A percentile compares a stretch with the other conserved stretches of the same genome.
Conservation (phyloP, 331 rosid genomes). For the Dryas integrifolia region DNA sequence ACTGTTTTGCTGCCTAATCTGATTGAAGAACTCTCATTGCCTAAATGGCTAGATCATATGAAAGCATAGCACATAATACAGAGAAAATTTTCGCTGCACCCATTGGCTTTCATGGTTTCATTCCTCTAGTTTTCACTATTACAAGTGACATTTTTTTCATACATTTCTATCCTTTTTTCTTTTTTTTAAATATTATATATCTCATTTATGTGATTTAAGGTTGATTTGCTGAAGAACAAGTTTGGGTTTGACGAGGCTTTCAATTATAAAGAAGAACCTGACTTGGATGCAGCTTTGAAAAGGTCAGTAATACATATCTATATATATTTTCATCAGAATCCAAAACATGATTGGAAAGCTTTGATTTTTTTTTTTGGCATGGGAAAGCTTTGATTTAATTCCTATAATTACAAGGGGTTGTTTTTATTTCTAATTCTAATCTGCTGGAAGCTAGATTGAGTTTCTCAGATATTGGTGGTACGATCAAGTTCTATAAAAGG, state of each 20-base stretch:
- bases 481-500: background rate
- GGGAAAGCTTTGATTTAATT: background rate
- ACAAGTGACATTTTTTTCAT: background rate
- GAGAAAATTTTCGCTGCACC: background rate
- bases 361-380: background rate
- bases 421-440: no score
- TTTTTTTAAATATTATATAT: background rate
- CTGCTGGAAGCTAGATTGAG: no score
- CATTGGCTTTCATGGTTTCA: background rate
- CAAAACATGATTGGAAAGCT: background rate
- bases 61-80: background rate
- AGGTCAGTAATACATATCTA: constrained; percentile 9
- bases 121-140: background rate
- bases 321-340: background rate
- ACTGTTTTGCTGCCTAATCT: background rate
- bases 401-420: background rate
- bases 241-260: constrained; percentile 25
- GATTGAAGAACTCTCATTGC: background rate
- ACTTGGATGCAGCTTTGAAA: constrained; percentile 25
- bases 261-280: constrained; percentile 30
- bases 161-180: background rate
- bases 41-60: background rate
- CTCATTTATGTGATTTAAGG: constrained; percentile 6
- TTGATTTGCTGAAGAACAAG: constrained; percentile 28
- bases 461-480: no score